Percentiles rank a stretch among this genome's conserved stretches.
Conservation (phyloP, 2,329 filamentous ascomycete genomes). For the Dryadomyces sulphureus region DNA sequence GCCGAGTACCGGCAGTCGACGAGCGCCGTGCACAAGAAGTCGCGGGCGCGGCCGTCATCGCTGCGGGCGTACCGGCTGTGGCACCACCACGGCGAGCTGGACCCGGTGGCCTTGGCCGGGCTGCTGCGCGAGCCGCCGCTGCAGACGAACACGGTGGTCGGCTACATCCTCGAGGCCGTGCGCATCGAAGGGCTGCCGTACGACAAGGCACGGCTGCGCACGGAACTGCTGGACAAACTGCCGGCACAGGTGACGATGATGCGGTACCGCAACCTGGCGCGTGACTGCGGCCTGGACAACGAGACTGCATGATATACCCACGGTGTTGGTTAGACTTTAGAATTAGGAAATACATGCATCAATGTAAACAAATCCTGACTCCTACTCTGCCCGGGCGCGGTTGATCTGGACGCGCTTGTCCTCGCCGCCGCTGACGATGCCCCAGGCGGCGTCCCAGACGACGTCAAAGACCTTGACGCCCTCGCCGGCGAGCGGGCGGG, state of each 20-base stretch:
- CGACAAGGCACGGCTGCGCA: slow-evolving; percentile 27
- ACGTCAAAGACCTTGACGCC: slow-evolving; percentile 85
- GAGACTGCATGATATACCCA: not conserved
- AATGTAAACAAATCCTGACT: not conserved
- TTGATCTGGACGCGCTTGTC: slow-evolving; percentile 94
- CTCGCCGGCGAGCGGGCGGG: slow-evolving; percentile 56
- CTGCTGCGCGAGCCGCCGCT: slow-evolving; percentile 48
- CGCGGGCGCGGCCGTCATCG: slow-evolving; percentile 16
- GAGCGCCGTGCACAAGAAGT: slow-evolving; percentile 1
- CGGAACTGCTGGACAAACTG: slow-evolving; percentile 26
- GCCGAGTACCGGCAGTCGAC: slow-evolving; percentile 18
- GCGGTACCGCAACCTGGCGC: slow-evolving; percentile 17
- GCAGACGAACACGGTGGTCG: slow-evolving; percentile 35
- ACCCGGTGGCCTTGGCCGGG: slow-evolving; percentile 32
- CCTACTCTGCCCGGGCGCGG: slow-evolving; percentile 32
- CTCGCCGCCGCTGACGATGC: slow-evolving; percentile 83
- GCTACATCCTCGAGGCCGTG: slow-evolving; percentile 44
- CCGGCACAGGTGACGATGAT: slow-evolving; percentile 10
- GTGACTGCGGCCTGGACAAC: slow-evolving; percentile 7
- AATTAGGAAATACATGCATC: not conserved
- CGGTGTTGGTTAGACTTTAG: not conserved
- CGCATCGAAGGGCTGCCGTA: slow-evolving; percentile 34
- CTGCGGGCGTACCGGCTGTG: slow-evolving; percentile 51
- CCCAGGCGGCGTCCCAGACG: slow-evolving; percentile 70
- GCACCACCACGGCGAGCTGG: slow-evolving; percentile 35